These are phyloP conservation scores for Phoenix roebelenii DNA, from an alignment of 176 grass and related monocot genomes.

Conservation along the genomic window DNA sequence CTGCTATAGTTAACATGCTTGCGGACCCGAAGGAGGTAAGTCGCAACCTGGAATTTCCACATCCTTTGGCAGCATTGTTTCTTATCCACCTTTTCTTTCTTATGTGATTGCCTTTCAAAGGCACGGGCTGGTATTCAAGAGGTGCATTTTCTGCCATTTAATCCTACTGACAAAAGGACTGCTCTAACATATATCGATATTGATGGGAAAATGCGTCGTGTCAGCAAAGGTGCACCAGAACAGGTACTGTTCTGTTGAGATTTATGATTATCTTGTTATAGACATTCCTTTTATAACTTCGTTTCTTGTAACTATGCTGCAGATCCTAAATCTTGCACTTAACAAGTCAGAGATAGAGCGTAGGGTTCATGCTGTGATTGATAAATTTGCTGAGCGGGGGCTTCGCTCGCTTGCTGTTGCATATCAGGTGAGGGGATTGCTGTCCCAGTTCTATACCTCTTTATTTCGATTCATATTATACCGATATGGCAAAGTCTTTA, in stretches of 20 bases:
- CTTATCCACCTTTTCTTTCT: not conserved
- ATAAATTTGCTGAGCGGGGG: slow-evolving; percentile 85
- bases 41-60: not conserved
- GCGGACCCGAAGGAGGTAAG: slow-evolving; percentile 85
- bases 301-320: slow-evolving; percentile 24
- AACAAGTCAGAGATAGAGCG: slow-evolving; percentile 76
- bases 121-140: slow-evolving; percentile 74
- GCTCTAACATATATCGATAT: slow-evolving; percentile 72
- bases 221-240: slow-evolving; percentile 92
- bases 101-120: slow-evolving; percentile 22
- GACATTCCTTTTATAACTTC: not conserved
- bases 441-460: not conserved
- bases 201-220: slow-evolving; percentile 69
- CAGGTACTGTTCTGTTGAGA: slow-evolving; percentile 38
- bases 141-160: slow-evolving; percentile 89
- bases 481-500: too few species aligned
- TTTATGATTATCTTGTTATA: slow-evolving; percentile 5
- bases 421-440: slow-evolving; percentile 46
- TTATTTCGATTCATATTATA: not conserved
- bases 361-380: slow-evolving; percentile 65
- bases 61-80: too few species aligned
- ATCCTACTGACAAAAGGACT: slow-evolving; percentile 89
- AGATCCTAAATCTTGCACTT: slow-evolving; percentile 83
- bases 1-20: slow-evolving; percentile 91
- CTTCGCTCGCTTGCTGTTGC: slow-evolving; percentile 76